Evolutionary conservation across 169 alveolate species (phyloP), one percentile per base, ranked within the genome.

Genomic region (Haemoproteus tartakovskyi): DNA sequence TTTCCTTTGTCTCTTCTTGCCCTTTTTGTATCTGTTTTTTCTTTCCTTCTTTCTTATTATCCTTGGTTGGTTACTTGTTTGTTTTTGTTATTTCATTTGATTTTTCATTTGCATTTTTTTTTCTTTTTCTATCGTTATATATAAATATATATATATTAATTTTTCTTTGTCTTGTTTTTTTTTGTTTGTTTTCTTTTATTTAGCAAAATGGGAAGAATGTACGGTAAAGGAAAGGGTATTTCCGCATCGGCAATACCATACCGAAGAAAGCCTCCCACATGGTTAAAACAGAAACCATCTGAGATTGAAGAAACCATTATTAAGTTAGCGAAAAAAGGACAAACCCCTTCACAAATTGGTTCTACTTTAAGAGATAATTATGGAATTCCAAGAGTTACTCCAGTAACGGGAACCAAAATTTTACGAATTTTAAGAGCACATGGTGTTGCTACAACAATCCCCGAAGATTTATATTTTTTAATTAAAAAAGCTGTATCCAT

Each of bases 401-500:
- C 94, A 78, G 92, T 97, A 78, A 97, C 99, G 21, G 98, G 98
- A 63, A 91, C 90, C 88, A 96, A 96, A 93, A 95, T 98, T 79
- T 89, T 96, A 62, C 92, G 99, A 78, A 95, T 98, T 85, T 90
- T 98, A 84, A 96, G 96, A 92, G 92, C 88, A 60, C 95, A 95
- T 51, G 99, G 98, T 88, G 80, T 96, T 62, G 99, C 99, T 59
- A 98, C 99, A 40, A 94, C 94, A 79, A 92, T 98, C 83, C 99
- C 99, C 18, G 99, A 98, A 92, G 99, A 98, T 86, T 90, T 98
- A 48, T 96, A 98, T 93, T 95, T 92, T 89, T 85, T 98, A 89
- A 97, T 98, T 85, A 98, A 96, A 93, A 97, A 96, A 89, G 99
- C 99, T 12, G 99, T 97, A 78, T 82, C 97, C 46, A 94, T 98